Percentiles rank a stretch among this genome's conserved stretches.
These are phyloP conservation scores for Penicillium rolfsii DNA, from an alignment of 2,329 filamentous ascomycete species.

Conservation along the genomic window DNA sequence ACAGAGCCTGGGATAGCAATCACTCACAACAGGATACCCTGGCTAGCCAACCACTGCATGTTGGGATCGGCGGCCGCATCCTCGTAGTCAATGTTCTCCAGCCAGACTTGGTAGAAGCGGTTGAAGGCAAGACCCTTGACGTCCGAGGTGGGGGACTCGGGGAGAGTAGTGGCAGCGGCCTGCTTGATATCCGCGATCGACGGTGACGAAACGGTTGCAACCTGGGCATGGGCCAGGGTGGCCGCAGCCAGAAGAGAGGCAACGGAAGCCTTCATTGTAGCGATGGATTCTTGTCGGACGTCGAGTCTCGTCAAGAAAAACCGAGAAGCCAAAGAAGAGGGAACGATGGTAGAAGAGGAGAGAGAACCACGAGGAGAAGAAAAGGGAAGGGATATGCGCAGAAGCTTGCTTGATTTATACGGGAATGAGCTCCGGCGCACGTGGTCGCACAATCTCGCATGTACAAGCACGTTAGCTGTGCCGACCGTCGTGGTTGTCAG, in stretches of 20 bases:
- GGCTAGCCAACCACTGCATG: constrained; percentile 34
- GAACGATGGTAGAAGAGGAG: neutral
- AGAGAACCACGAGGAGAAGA: neutral
- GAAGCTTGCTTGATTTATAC: neutral
- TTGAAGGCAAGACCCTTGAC: constrained; percentile 74
- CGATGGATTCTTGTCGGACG: neutral
- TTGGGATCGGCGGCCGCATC: constrained; percentile 63
- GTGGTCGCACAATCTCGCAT: neutral
- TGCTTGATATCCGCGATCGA: constrained; percentile 33
- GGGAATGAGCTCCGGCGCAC: neutral
- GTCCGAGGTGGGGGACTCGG: constrained; percentile 62
- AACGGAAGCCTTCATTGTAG: constrained; percentile 50
- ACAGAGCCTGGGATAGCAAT: neutral
- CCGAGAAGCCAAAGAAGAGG: neutral
- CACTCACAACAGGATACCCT: constrained; percentile 61
- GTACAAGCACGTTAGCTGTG: neutral
- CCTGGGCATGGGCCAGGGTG: constrained; percentile 30
- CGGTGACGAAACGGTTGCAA: constrained; percentile 33
- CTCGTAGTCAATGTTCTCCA: constrained; percentile 74
- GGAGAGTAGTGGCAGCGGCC: constrained; percentile 60
- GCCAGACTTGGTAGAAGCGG: constrained; percentile 72
- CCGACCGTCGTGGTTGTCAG: neutral
- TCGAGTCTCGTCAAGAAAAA: neutral
- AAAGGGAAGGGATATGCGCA: constrained; percentile 3
- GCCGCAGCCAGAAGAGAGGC: constrained; percentile 29